Base-by-base conservation (phyloP, 192 early-diverging fungal genomes). In the Podila minutissima region DNA sequence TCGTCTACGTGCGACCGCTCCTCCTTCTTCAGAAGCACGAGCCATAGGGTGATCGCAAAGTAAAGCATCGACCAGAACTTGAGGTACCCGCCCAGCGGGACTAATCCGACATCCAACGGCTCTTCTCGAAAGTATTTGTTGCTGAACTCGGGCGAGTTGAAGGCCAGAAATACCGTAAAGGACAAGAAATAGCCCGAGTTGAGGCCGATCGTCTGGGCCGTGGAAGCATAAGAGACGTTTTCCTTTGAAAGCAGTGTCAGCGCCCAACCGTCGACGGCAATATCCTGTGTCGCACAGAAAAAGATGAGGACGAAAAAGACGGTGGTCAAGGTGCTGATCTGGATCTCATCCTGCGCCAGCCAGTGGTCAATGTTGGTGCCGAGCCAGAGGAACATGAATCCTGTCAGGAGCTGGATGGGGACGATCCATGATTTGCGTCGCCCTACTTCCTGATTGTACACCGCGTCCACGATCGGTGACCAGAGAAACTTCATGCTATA, bases 401-500 rank as follows among this genome's bases (percentile, higher is more conserved):
- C 97, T 10, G 93, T 92, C 37, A 96, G 74, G 2, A 95, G 83
- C 83, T 99, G 98, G 66, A 99, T 98, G 19, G 98, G 98, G 19
- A 98, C 90, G 51, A 99, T 98, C 98, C 98, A 99, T 62, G 93
- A 93, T 83, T 99, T 99, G 71, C 98, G 83, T 7, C 97, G 90
- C 13, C 98, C 98, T 69, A 99, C 77, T 24, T 84, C 85, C 58
- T 91, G 91, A 60, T 85, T 89, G 70, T 94, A 99, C 46, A 94
- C 75, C 2, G 96, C 92, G 79, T 99, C 98, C 4, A 99, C 96
- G 53, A 99, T 93, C 9, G 97, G 97, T 32, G 96, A 98, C 97
- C 97, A 99, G 35, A 99, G 88, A 28, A 99, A 91, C 86, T 99
- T 99, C 50, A 99, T 91, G 51, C 95, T 96, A 83, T 99, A 99